These are phyloP conservation scores for Ophiorrhiza pumila DNA, from an alignment of 257 asterid genomes.

Conservation along the genomic window DNA sequence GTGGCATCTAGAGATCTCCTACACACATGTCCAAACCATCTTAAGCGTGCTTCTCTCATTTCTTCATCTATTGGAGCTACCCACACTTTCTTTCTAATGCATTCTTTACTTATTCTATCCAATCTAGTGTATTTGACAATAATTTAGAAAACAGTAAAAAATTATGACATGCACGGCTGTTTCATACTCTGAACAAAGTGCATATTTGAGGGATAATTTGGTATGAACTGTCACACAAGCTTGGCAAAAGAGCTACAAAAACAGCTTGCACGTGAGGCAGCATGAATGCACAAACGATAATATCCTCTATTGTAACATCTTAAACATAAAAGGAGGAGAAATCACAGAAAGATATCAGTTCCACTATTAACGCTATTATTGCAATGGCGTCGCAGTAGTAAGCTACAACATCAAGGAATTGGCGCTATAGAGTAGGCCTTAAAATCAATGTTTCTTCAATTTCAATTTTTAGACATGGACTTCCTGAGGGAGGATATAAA, in stretches of 20 bases:
- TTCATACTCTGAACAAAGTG: neutral
- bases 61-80: no score
- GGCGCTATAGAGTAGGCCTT: neutral
- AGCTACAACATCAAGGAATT: neutral
- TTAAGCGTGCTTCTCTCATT: no score
- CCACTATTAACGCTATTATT: neutral
- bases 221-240: neutral
- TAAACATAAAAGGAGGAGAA: neutral
- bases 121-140: no score
- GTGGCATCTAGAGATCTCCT: no score
- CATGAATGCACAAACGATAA: neutral
- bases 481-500: neutral
- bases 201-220: neutral
- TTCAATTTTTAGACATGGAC: neutral
- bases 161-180: neutral
- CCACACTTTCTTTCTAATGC: no score
- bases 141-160: neutral
- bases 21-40: no score
- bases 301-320: neutral
- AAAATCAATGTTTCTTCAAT: neutral
- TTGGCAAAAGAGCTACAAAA: neutral
- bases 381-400: neutral
- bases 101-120: no score
- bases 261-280: neutral
- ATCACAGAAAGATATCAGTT: neutral